Evolutionary conservation across 164 flowering plant genomes (phyloP), one percentile per base, ranked within the genome.

Genomic region (Amborella trichopoda): DNA sequence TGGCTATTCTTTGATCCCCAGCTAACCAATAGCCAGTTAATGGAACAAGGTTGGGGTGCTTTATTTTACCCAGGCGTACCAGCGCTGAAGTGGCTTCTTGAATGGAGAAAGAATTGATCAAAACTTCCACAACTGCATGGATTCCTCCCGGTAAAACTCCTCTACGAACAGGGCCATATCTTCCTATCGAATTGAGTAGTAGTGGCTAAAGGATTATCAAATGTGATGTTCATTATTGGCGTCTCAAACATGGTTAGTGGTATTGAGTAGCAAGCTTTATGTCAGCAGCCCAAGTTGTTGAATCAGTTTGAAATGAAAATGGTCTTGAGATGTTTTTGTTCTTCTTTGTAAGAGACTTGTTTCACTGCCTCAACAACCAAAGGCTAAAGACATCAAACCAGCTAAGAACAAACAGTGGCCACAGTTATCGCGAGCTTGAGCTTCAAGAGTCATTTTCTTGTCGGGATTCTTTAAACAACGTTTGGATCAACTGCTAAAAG

Each of bases 251-350:
- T 80, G 19, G 84, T 73, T 4, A 88, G 89, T 0, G 79, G 78
- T 11, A 81, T 94, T 0, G 86, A 64, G 65, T 73, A 25, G 96
- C 88, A 26, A 67, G 73, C 79, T 80, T 83, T 44, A 88, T 82
- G 69, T 81, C 94, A 6, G 96, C 94, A 19, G 77, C 75, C 96
- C 96, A 83, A 25, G 83, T 83, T 8, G 86, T 77, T 4, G 86
- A 88, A 73, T 88, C 94, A 0, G 94, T 88, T 54, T 81, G 77
- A 67, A 81, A 88, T 3, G 93, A 77, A 50, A 88, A 88, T 5
- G 96, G 96, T 9, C 96, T 94, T 1, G 88, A 81, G 36, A 79
- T 59, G 50, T n/a, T n/a, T n/a, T 38, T 83, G 91, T 55, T 80
- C 94, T 44, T 70, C 79, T 59, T 52, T 70, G n/a, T n/a, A n/a